A percentile compares a stretch with the other conserved stretches of the same genome.
Conservation (phyloP, 805 yeast genomes). For the Metschnikowia baotianmanensis region DNA sequence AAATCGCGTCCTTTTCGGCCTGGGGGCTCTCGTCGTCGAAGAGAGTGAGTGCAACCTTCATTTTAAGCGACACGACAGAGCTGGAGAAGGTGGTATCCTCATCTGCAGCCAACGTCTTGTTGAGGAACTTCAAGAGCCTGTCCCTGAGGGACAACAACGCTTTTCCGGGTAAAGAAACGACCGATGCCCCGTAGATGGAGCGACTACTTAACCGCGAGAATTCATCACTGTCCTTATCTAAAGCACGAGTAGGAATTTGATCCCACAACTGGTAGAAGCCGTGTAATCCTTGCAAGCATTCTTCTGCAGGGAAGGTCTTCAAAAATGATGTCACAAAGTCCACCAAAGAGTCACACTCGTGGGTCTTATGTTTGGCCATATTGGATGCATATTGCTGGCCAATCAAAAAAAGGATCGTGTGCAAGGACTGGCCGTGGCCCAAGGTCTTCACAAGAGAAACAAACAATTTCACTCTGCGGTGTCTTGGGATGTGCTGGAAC, state of each 20-base stretch:
- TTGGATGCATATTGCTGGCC: conserved; percentile 69
- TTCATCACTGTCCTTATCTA: conserved; percentile 39
- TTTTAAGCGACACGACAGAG: conserved; percentile 35
- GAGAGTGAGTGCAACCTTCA: conserved; percentile 52
- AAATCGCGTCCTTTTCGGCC: conserved; percentile 27
- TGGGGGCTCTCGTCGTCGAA: conserved; percentile 39
- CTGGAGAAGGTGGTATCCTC: conserved; percentile 20
- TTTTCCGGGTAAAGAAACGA: conserved; percentile 47
- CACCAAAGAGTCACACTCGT: conserved; percentile 64
- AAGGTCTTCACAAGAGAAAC: conserved; percentile 74
- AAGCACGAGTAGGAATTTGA: conserved; percentile 40
- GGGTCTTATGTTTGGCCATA: conserved; percentile 51
- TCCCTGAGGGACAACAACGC: conserved; percentile 51
- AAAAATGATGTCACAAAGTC: conserved; percentile 74
- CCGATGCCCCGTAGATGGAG: conserved; percentile 61
- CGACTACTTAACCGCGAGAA: conserved; percentile 44
- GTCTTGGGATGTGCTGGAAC: conserved; percentile 92
- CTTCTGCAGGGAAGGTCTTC: conserved; percentile 62
- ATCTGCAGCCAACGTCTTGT: conserved; percentile 42
- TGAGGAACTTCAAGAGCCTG: conserved; percentile 55
- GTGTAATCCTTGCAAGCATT: conserved; percentile 58
- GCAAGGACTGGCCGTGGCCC: conserved; percentile 64
- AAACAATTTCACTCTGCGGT: conserved; percentile 85
- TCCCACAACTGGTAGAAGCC: conserved; percentile 54
- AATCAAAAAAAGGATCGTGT: conserved; percentile 70